These are phyloP conservation scores for Coemansia sp. DNA, from an alignment of 371 early-diverging fungal species.

Conservation along the genomic window DNA sequence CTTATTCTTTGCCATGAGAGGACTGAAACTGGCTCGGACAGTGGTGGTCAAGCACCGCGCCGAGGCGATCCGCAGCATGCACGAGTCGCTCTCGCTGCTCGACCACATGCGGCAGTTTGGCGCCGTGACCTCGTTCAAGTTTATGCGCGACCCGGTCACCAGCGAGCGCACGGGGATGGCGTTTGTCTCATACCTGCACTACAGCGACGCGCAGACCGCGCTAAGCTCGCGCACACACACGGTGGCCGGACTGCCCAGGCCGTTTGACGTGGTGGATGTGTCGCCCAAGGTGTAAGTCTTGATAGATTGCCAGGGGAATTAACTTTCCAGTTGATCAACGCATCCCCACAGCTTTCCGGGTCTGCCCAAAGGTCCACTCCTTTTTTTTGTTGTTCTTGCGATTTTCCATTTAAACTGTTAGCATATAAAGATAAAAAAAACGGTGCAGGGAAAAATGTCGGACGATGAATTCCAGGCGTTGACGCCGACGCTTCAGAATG, in stretches of 20 bases:
- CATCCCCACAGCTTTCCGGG: no score
- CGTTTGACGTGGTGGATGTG: slow-evolving; percentile 21
- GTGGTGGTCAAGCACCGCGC: slow-evolving; percentile 31
- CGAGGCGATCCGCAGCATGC: slow-evolving; percentile 13
- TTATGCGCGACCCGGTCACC: slow-evolving; percentile 33
- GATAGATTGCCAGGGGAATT: no score
- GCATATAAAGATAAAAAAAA: background rate
- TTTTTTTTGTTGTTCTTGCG: slow-evolving; percentile 1
- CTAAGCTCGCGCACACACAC: slow-evolving; percentile 5
- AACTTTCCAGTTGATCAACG: no score
- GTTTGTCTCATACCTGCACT: background rate
- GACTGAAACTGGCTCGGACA: background rate
- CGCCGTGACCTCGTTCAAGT: slow-evolving; percentile 25
- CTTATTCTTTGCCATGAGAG: background rate
- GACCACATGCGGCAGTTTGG: slow-evolving; percentile 37
- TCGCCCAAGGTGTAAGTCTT: background rate
- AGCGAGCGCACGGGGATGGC: slow-evolving; percentile 32
- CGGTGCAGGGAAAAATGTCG: slow-evolving; percentile 33
- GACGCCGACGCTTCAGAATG: slow-evolving; percentile 88
- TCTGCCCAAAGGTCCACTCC: background rate
- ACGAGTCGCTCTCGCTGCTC: slow-evolving; percentile 25
- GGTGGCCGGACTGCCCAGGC: slow-evolving; percentile 19
- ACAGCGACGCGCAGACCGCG: slow-evolving; percentile 20
- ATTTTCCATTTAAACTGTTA: background rate
- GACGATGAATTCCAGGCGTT: slow-evolving; percentile 54